Conservation (phyloP, 23 red algal genomes). For the Agarophyton chilense region DNA sequence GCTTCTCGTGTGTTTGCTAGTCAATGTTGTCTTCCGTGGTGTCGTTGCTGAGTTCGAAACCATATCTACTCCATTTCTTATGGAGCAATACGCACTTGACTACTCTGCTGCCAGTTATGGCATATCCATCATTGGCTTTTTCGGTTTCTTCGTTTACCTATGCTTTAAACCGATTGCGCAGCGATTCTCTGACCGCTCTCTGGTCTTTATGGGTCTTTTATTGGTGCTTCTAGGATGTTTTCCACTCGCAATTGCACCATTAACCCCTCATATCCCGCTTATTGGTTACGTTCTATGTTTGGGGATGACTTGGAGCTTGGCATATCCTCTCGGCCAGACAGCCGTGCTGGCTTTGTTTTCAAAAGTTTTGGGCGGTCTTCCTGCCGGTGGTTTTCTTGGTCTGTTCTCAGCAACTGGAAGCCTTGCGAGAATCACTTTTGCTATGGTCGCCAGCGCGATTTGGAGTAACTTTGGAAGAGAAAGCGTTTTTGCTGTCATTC, state of each 20-base stretch:
- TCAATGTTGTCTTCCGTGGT: constrained; percentile 91
- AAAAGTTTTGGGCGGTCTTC: constrained; percentile 76
- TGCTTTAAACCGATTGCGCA: constrained; percentile 77
- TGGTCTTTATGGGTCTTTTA: constrained; percentile 70
- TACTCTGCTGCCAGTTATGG: constrained; percentile 49
- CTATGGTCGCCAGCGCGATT: constrained; percentile 70
- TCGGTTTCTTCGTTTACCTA: constrained; percentile 87
- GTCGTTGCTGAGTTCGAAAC: constrained; percentile 93
- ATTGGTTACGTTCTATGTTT: constrained; percentile 33
- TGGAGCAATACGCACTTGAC: constrained; percentile 72
- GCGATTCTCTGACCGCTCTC: constrained; percentile 64
- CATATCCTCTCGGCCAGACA: constrained; percentile 95
- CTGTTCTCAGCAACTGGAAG: constrained; percentile 90
- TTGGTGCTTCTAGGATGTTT: constrained; percentile 63
- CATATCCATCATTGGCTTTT: constrained; percentile 76
- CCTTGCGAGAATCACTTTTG: constrained; percentile 75
- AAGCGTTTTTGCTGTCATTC: constrained; percentile 44
- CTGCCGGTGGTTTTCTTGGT: constrained; percentile 91
- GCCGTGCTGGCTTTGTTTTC: constrained; percentile 88
- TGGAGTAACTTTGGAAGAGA: constrained; percentile 60
- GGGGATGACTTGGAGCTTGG: constrained; percentile 78
- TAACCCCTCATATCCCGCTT: constrained; percentile 29
- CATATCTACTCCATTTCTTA: constrained; percentile 77
- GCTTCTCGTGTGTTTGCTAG: constrained; percentile 79
- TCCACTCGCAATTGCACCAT: constrained; percentile 36